Percentiles rank a stretch among this genome's conserved stretches.
These are phyloP conservation scores for Glebionis coronaria DNA, from an alignment of 129 eudicot genomes.

Conservation along the genomic window DNA sequence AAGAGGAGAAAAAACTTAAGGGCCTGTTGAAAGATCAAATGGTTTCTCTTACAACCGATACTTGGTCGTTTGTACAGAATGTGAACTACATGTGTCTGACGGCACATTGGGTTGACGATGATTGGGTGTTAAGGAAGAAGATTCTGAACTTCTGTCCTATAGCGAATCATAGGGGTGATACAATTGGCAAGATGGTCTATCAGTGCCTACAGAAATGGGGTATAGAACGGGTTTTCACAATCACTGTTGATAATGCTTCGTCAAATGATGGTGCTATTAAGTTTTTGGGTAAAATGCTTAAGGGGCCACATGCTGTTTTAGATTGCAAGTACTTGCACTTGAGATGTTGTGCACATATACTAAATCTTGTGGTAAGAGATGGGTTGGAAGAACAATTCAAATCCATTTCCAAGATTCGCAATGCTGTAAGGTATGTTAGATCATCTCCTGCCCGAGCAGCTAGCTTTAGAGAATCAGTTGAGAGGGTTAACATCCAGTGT, in stretches of 20 bases:
- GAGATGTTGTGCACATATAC: conserved; percentile 9
- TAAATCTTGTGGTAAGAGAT: background rate
- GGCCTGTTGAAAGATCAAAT: background rate
- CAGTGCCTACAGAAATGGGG: conserved; percentile 2
- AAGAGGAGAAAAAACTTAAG: background rate
- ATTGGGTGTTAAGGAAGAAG: background rate
- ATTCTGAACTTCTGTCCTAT: conserved; percentile 1
- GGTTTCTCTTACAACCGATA: background rate
- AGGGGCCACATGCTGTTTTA: background rate
- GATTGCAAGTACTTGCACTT: background rate
- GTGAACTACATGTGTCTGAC: background rate
- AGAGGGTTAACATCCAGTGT: background rate
- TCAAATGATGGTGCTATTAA: background rate
- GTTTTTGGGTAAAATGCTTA: background rate
- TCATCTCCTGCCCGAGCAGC: background rate
- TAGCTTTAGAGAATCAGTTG: background rate
- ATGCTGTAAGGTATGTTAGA: too few relatives aligned
- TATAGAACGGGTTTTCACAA: background rate
- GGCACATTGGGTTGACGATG: background rate
- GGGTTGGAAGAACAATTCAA: background rate
- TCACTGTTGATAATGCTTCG: background rate
- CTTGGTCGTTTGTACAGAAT: background rate
- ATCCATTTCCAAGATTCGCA: conserved; percentile 2
- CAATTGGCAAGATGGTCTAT: background rate
- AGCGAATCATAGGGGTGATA: background rate